Conservation (phyloP, 2,329 filamentous ascomycete species). For the Scedosporium apiospermum region DNA sequence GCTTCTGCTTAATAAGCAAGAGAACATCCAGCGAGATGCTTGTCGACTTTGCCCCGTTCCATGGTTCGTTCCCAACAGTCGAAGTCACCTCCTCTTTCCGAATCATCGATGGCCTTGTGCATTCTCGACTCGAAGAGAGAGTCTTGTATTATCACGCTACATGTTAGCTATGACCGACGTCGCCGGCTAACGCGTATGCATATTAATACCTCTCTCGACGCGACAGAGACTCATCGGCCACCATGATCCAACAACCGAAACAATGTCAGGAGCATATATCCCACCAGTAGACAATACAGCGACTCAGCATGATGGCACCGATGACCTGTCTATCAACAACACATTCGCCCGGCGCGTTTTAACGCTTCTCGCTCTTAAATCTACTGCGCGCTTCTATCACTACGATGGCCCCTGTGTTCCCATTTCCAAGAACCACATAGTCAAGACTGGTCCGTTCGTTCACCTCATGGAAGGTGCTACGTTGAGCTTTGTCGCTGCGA, state of each 20-base stretch:
- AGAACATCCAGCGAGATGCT: no score
- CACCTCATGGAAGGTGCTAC: conserved; percentile 7
- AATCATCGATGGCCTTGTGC: no score
- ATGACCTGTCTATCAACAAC: conserved; percentile 19
- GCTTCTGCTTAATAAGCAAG: no score
- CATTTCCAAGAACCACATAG: conserved; percentile 17
- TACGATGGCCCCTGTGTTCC: conserved; percentile 15
- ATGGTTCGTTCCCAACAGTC: no score
- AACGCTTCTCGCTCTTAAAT: conserved; percentile 17
- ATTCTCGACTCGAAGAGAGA: no score
- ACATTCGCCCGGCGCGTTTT: conserved; percentile 15
- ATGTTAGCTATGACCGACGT: no score
- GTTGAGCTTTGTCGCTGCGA: background rate
- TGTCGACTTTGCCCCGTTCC: no score
- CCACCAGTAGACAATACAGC: conserved; percentile 2
- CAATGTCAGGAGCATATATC: background rate
- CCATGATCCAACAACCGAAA: background rate
- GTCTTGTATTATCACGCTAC: no score
- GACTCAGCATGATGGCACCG: conserved; percentile 13
- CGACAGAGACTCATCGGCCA: no score
- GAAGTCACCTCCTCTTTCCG: no score
- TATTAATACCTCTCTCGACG: no score
- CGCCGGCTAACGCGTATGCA: no score
- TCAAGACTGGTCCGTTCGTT: conserved; percentile 12
- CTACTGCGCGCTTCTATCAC: conserved; percentile 16